A percentile compares a stretch with the other conserved stretches of the same genome.
Evolutionary conservation across 2,329 filamentous ascomycete genomes (phyloP).

Genomic region (Stylonectria norvegica): DNA sequence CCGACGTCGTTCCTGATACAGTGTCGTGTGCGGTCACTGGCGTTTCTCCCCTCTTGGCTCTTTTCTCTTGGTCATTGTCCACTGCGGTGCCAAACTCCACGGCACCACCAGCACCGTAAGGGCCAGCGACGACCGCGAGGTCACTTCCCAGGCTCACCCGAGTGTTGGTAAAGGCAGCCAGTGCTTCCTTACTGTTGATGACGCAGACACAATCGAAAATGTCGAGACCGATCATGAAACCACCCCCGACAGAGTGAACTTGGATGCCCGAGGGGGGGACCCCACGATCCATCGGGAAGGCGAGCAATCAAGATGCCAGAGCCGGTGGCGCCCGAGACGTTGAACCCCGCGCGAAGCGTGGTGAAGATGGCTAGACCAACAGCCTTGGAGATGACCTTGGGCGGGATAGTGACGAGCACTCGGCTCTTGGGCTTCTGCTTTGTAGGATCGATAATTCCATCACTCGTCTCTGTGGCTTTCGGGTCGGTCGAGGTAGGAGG

Average conservation of each 20-base stretch:
- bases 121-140: conserved; percentile 68
- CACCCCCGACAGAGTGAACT: conserved; percentile 74
- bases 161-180: conserved; percentile 72
- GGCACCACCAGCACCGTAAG: conserved; percentile 67
- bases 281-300: conserved; percentile 66
- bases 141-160: conserved; percentile 76
- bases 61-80: conserved; percentile 39
- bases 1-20: not conserved
- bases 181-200: conserved; percentile 73
- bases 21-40: conserved; percentile 1
- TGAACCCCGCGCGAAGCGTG: conserved; percentile 63
- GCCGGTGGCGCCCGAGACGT: conserved; percentile 63
- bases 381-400: conserved; percentile 60
- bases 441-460: conserved; percentile 30
- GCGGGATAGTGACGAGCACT: conserved; percentile 53
- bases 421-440: conserved; percentile 42
- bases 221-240: conserved; percentile 77
- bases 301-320: conserved; percentile 63
- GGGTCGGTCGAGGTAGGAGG: conserved; percentile 31
- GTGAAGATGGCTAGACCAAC: conserved; percentile 71
- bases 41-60: conserved; percentile 33
- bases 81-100: conserved; percentile 54
- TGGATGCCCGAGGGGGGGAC: conserved; percentile 78
- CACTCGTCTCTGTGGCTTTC: conserved; percentile 27
- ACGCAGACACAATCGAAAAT: conserved; percentile 88